Percentiles rank a stretch among this genome's conserved stretches.
Evolutionary conservation across 805 yeast species (phyloP).

Genomic region (Clavispora santaluciae): DNA sequence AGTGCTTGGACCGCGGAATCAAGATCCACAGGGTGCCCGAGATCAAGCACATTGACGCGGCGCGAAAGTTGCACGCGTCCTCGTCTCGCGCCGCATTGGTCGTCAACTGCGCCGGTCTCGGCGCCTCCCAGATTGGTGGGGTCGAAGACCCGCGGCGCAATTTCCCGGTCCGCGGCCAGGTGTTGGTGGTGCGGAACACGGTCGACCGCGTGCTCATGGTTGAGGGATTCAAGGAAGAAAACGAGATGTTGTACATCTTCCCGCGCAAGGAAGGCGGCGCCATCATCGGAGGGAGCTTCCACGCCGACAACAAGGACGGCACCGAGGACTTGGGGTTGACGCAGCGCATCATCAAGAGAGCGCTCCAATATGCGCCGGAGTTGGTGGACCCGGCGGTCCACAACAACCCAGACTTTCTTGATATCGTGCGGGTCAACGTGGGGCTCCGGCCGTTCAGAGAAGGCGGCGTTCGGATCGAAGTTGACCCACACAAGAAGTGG

Average conservation of each 20-base stretch:
- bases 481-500: constrained; percentile 24
- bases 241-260: constrained; percentile 54
- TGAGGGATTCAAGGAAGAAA: constrained; percentile 27
- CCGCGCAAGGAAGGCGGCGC: constrained; percentile 65
- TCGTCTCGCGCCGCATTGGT: constrained; percentile 40
- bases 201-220: constrained; percentile 26
- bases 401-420: constrained; percentile 26
- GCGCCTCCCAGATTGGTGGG: constrained; percentile 42
- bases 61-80: constrained; percentile 20
- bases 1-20: constrained; percentile 45
- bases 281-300: constrained; percentile 55
- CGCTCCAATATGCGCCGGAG: constrained; percentile 38
- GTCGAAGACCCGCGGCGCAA: constrained; percentile 38
- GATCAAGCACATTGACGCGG: constrained; percentile 44
- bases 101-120: constrained; percentile 55
- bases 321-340: constrained; percentile 39
- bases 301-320: constrained; percentile 10
- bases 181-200: constrained; percentile 46
- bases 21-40: constrained; percentile 36
- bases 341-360: constrained; percentile 43
- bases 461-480: constrained; percentile 32
- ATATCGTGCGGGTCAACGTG: constrained; percentile 29
- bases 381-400: constrained; percentile 22
- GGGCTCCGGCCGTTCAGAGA: constrained; percentile 38
- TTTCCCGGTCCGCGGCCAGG: constrained; percentile 59